Percentiles rank a stretch among this genome's conserved stretches.
Evolutionary conservation across 2,329 filamentous ascomycete genomes (phyloP).

Genomic region (Dothideomycetes sp.): DNA sequence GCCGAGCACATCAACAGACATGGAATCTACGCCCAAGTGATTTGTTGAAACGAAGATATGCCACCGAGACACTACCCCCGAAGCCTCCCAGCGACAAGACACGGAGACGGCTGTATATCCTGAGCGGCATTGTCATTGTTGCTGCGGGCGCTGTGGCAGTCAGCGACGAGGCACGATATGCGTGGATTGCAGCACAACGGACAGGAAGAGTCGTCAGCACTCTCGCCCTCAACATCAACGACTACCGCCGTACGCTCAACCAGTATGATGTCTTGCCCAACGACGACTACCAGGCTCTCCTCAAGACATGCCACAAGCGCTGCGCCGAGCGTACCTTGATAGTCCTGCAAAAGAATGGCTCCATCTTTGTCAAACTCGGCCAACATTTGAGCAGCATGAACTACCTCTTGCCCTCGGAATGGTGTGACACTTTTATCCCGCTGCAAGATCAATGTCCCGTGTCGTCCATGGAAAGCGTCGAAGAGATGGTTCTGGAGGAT

Average conservation of each 20-base stretch:
- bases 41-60: constrained; percentile 12
- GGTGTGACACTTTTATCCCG: constrained; percentile 92
- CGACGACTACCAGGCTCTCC: constrained; percentile 52
- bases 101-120: constrained; percentile 17
- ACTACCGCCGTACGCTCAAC: constrained; percentile 78
- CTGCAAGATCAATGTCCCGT: constrained; percentile 93
- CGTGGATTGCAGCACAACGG: constrained; percentile 65
- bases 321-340: constrained; percentile 80
- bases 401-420: constrained; percentile 82
- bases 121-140: constrained; percentile 20
- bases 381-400: constrained; percentile 96
- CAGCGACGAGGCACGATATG: constrained; percentile 62
- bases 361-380: constrained; percentile 95
- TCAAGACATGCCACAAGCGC: constrained; percentile 81
- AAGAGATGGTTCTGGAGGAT: constrained; percentile 76
- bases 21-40: constrained; percentile 4
- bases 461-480: constrained; percentile 77
- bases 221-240: constrained; percentile 75
- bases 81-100: constrained; percentile 23
- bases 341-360: constrained; percentile 90
- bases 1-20: neutral
- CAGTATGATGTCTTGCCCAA: constrained; percentile 54
- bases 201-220: constrained; percentile 68
- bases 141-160: constrained; percentile 39
- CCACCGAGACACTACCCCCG: constrained; percentile 10